These are phyloP conservation scores for Durusdinium trenchii DNA, from an alignment of 73 alveolate genomes.

Conservation along the genomic window DNA sequence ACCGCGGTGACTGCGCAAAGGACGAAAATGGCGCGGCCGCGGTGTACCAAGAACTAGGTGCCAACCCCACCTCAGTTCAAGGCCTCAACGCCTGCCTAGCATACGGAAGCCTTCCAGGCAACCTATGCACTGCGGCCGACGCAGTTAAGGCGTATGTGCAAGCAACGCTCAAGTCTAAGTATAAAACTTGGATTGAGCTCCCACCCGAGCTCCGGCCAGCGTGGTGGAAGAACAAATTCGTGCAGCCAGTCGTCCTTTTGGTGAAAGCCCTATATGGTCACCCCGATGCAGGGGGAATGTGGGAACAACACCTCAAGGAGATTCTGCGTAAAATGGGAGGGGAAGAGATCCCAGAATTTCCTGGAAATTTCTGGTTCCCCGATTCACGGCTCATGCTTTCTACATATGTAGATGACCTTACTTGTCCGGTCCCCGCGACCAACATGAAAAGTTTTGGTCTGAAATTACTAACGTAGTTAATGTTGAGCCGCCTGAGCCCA, in stretches of 20 bases:
- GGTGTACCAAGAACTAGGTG: too few relatives aligned
- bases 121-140: neutral
- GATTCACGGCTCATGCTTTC: neutral
- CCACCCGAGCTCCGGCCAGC: slow-evolving; percentile 22
- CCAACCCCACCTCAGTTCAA: too few relatives aligned
- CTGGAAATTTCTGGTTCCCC: slow-evolving; percentile 35
- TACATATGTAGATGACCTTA: neutral
- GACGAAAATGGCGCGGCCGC: too few relatives aligned
- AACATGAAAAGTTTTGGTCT: neutral
- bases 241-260: neutral
- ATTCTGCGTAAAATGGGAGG: neutral
- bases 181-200: slow-evolving; percentile 19
- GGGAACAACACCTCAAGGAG: neutral
- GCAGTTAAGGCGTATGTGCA: slow-evolving; percentile 53
- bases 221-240: neutral
- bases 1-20: too few relatives aligned
- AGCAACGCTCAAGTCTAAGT: neutral
- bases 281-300: too few relatives aligned
- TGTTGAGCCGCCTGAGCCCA: slow-evolving; percentile 5
- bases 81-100: slow-evolving; percentile 30
- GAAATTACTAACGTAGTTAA: neutral
- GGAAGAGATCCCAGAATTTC: neutral
- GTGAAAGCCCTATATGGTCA: neutral
- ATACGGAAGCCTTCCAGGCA: neutral
- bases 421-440: neutral